Percentiles rank a stretch among this genome's conserved stretches.
Conservation (phyloP, 2,329 filamentous ascomycete genomes). For the Sporothrix sp. region DNA sequence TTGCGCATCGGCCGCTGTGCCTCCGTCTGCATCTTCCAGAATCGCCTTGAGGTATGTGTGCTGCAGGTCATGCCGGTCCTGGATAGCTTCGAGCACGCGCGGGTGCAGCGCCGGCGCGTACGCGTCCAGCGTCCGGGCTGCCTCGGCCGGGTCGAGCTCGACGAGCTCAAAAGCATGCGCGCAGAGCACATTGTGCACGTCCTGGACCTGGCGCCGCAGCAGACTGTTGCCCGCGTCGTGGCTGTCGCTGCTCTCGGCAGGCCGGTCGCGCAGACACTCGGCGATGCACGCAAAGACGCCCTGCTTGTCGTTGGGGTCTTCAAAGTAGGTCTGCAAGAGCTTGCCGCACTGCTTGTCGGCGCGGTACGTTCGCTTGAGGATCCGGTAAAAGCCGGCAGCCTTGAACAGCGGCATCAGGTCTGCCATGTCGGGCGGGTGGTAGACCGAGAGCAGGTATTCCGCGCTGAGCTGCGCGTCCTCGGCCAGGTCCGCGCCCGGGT, state of each 20-base stretch:
- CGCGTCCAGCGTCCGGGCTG: conserved; percentile 55
- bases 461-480: conserved; percentile 96
- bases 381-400: conserved; percentile 76
- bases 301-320: conserved; percentile 68
- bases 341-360: conserved; percentile 69
- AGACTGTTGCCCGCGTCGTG: no score
- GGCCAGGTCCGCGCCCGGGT: conserved; percentile 67
- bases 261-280: conserved; percentile 52
- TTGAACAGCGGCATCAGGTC: conserved; percentile 68
- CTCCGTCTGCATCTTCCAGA: conserved; percentile 47
- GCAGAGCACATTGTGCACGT: conserved; percentile 58
- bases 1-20: background rate
- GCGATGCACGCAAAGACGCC: conserved; percentile 70
- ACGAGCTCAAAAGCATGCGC: conserved; percentile 57
- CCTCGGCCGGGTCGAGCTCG: conserved; percentile 52
- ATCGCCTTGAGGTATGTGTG: conserved; percentile 69
- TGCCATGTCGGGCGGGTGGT: conserved; percentile 76
- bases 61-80: conserved; percentile 53
- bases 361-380: conserved; percentile 81
- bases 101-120: conserved; percentile 56
- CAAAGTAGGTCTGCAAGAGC: conserved; percentile 71
- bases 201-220: conserved; percentile 58
- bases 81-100: conserved; percentile 52
- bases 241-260: conserved; percentile 19
- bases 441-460: conserved; percentile 88